Base-by-base conservation (phyloP, 2,329 filamentous ascomycete genomes). In the Domatiomyces globalis region DNA sequence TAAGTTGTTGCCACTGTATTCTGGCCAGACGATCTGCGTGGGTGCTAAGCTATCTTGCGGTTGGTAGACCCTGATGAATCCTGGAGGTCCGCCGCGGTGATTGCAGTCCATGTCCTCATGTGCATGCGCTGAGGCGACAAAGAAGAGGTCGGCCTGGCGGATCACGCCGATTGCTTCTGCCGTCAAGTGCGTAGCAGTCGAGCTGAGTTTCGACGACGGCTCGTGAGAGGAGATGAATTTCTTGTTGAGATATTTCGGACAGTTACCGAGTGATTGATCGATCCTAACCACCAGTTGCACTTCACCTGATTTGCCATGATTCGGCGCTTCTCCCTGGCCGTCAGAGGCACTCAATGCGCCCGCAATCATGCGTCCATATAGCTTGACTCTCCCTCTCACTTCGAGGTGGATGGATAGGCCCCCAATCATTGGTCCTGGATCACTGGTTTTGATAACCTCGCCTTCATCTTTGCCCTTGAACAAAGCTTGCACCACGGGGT, bases 1-100 rank as follows among this genome's bases (percentile, higher is more conserved):
- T 0, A 92, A 69, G 15, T 85, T 73, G 65, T 94, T 94, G 6
- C 87, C 87, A 0, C 84, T 88, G 64, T 84, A 94, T 63, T 94
- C 87, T 0, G 87, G 87, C 66, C 87, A 94, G 2, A 83, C 72
- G 12, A 94, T 65, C 2, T 78, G 72, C 1, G 69, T 69, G 44
- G 54, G 42, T 33, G 71, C 66, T 51, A 84, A 81, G 18, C 74
- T 76, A 25, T 48, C 19, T 27, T 45, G 43, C n/a, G 54, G 49
- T 19, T 56, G 54, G 20, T 2, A 19, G 7, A 90, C 71, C 20
- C 87, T 76, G 18, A 90, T 70, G 61, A 94, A 90, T 0, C 87
- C 87, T 0, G 74, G 72, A 1, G 80, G 74, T 0, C 87, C 87
- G 39, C 87, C 87, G 5, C 87, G 79, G 60, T 87, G 79, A 62